Conservation (phyloP, 768 basidiomycete genomes). For the Termitomyces sp. region DNA sequence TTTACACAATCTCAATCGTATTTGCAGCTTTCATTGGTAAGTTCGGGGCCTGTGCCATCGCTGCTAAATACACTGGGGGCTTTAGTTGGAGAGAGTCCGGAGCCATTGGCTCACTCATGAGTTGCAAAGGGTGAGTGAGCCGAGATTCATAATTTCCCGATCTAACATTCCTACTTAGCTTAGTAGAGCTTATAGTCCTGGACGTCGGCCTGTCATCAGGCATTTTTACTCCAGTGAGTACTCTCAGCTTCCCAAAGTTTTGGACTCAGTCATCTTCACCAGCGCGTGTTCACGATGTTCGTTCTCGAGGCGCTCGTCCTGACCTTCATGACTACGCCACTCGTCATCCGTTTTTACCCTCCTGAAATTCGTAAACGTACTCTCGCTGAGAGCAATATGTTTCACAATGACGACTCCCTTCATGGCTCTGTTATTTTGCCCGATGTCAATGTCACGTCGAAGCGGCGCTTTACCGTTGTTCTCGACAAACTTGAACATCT, state of each 20-base stretch:
- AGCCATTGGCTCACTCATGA: slow-evolving; percentile 91
- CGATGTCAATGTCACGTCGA: slow-evolving; percentile 13
- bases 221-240: slow-evolving; percentile 56
- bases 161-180: slow-evolving; percentile 31
- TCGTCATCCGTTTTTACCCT: slow-evolving; percentile 65
- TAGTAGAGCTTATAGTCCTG: slow-evolving; percentile 93
- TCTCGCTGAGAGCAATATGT: slow-evolving; percentile 39
- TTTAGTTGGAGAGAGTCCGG: slow-evolving; percentile 80
- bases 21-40: slow-evolving; percentile 79
- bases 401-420: slow-evolving; percentile 13
- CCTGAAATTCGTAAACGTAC: slow-evolving; percentile 49
- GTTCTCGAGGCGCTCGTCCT: slow-evolving; percentile 80
- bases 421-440: not conserved
- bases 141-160: not conserved
- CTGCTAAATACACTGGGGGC: slow-evolving; percentile 61
- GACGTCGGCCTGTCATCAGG: slow-evolving; percentile 86
- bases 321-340: slow-evolving; percentile 84
- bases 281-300: slow-evolving; percentile 90
- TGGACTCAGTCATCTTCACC: not conserved
- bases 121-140: slow-evolving; percentile 77
- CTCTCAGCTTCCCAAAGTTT: not conserved
- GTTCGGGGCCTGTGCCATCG: slow-evolving; percentile 78
- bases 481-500: slow-evolving; percentile 89
- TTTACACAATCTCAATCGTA: slow-evolving; percentile 77
- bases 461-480: slow-evolving; percentile 68